A percentile compares a stretch with the other conserved stretches of the same genome.
Evolutionary conservation across 2,329 filamentous ascomycete genomes (phyloP).

Genomic region (Ramichloridium luteum): DNA sequence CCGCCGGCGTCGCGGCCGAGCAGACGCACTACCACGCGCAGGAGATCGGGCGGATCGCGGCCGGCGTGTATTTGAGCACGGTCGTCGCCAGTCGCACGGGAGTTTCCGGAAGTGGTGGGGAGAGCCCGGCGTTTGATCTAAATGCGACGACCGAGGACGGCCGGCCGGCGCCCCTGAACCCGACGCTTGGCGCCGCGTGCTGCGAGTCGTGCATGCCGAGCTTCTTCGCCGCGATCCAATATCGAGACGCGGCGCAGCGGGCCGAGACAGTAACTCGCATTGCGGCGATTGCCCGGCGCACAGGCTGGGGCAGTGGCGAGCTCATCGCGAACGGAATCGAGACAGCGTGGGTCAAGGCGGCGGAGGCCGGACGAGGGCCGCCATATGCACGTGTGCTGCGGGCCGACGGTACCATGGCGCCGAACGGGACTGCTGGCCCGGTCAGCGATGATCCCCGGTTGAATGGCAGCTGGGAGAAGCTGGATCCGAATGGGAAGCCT

Average conservation of each 20-base stretch:
- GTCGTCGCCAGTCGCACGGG: too few species aligned
- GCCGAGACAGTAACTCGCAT: conserved; percentile 65
- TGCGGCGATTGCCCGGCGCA: conserved; percentile 62
- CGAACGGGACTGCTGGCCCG: too few species aligned
- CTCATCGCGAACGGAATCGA: conserved; percentile 79
- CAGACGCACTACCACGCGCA: conserved; percentile 61
- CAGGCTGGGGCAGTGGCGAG: conserved; percentile 74
- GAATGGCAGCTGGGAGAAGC: conserved; percentile 21
- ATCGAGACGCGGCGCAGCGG: conserved; percentile 57
- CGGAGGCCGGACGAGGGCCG: conserved; percentile 60
- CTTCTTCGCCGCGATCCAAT: conserved; percentile 80
- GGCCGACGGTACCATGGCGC: conserved; percentile 13
- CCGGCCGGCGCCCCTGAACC: conserved; percentile 49
- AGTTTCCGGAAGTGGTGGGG: too few species aligned
- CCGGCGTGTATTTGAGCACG: conserved; percentile 54
- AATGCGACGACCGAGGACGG: background rate
- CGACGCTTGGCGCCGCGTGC: conserved; percentile 64
- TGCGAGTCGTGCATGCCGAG: conserved; percentile 72
- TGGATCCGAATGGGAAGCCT: conserved; percentile 18
- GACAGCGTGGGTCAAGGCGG: conserved; percentile 66
- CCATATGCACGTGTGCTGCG: conserved; percentile 46
- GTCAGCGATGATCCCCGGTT: conserved; percentile 23
- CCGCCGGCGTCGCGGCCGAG: conserved; percentile 62
- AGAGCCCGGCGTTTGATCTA: background rate
- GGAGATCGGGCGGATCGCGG: conserved; percentile 67